Base-by-base conservation (phyloP, 208 protist species). In the Acanthamoeba lenticulata region DNA sequence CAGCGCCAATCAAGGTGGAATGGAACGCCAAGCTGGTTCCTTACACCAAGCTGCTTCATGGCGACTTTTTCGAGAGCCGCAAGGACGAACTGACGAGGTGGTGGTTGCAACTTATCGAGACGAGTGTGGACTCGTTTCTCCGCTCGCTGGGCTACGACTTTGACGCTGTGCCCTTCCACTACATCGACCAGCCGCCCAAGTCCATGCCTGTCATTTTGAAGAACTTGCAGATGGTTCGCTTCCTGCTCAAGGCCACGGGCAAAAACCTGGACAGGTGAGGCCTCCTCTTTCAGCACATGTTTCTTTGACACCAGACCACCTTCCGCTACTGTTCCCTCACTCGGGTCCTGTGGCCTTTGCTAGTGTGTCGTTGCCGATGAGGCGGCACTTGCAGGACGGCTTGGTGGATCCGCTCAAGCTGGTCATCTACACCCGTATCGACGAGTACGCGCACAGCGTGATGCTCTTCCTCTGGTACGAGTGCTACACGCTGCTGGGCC, bases 231-330 rank as follows among this genome's bases (percentile, higher is more conserved):
- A 86, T 86, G 77, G 36, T 86, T 32, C 77, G 77, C 44, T 86
- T 86, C 44, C 45, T 86, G 77, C 77, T 86, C 77, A 86, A 86
- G 77, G 77, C 77, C 32, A 40, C 77, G 9, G 77, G 77, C 77
- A 86, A 55, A 2, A 86, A 86, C 44, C 44, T 47, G 15, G 77
- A 86, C 44, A 32, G 44, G 77, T 86, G 36, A 2, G 2, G 11
- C 69, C 6, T 9, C 21, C 34, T 79, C 69, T 74, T 32, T 77
- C 36, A 11, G 52, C 19, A 24, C 52, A 27, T 21, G 47, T 5
- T 19, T 52, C 15, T 5, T 62, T 62, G 55, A 6, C 24, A 32
- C 21, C 29, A 27, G 7, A n/a, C 24, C 29, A 21, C 24, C 55
- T 74, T 40, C 5, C n/a, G 29, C 17, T 72, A 21, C 9, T 57